phyloP scores from a whole-genome alignment of 805 yeast genomes.

The Lachancea dasiensis region DNA sequence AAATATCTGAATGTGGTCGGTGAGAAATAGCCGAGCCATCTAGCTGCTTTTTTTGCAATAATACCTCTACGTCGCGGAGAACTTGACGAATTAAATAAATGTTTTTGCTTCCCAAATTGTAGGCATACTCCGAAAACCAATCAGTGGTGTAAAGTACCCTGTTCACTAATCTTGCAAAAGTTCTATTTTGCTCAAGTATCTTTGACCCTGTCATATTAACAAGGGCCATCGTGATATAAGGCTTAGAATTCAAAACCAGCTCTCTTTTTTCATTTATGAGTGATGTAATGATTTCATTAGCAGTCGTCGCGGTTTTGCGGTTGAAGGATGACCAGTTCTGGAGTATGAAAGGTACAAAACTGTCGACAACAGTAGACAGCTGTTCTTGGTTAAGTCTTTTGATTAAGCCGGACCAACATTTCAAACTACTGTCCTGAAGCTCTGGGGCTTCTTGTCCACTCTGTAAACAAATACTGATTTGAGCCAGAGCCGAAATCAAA shows the following conservation, averaged over 20 bases:
- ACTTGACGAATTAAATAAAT: slow-evolving; percentile 68
- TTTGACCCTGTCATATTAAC: slow-evolving; percentile 55
- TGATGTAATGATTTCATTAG: slow-evolving; percentile 43
- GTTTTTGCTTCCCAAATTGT: slow-evolving; percentile 25
- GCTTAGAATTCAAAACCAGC: slow-evolving; percentile 21
- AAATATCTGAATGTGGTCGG: slow-evolving; percentile 31
- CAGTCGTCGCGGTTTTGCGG: slow-evolving; percentile 42
- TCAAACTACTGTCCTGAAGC: slow-evolving; percentile 54
- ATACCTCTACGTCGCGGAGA: slow-evolving; percentile 53
- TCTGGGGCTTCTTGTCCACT: slow-evolving; percentile 62
- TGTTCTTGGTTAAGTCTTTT: slow-evolving; percentile 49
- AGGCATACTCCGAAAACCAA: slow-evolving; percentile 24
- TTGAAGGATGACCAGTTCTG: slow-evolving; percentile 59
- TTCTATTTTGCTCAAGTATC: slow-evolving; percentile 43
- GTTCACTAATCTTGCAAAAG: slow-evolving; percentile 44
- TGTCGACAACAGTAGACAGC: slow-evolving; percentile 62
- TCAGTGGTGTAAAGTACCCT: slow-evolving; percentile 22
- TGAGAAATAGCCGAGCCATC: slow-evolving; percentile 35
- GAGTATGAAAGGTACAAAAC: slow-evolving; percentile 63
- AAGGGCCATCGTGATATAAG: slow-evolving; percentile 57
- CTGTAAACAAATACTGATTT: slow-evolving; percentile 79
- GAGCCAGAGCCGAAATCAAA: slow-evolving; percentile 69
- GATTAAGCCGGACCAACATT: slow-evolving; percentile 63
- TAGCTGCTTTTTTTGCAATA: slow-evolving; percentile 43
- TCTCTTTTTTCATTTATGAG: slow-evolving; percentile 21